Percentiles rank a stretch among this genome's conserved stretches.
phyloP scores from a whole-genome alignment of 2,329 filamentous ascomycete genomes.

The Fonsecaea nubica region DNA sequence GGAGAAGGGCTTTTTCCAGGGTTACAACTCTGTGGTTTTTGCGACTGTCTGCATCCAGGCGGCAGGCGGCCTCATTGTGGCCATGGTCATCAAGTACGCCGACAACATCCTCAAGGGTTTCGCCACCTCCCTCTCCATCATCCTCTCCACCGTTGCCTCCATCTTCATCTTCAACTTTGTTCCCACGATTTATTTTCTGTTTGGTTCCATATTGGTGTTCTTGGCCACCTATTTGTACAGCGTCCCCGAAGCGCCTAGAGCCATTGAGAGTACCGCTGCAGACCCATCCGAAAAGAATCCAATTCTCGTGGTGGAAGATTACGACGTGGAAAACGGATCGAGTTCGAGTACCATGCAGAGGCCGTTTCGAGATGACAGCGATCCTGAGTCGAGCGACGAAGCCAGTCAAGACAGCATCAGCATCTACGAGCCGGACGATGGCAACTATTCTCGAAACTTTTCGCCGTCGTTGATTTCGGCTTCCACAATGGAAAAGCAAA shows the following conservation, averaged over 20 bases:
- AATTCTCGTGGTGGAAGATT: slow-evolving; percentile 30
- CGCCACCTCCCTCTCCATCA: slow-evolving; percentile 87
- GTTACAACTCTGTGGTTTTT: slow-evolving; percentile 94
- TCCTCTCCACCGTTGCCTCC: slow-evolving; percentile 84
- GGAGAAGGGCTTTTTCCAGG: slow-evolving; percentile 86
- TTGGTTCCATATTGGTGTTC: slow-evolving; percentile 80
- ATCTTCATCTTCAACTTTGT: slow-evolving; percentile 81
- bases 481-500: slow-evolving; percentile 23
- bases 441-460: slow-evolving; percentile 31
- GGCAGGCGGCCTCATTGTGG: slow-evolving; percentile 80
- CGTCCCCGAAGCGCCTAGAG: slow-evolving; percentile 45
- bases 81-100: slow-evolving; percentile 79
- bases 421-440: slow-evolving; percentile 30
- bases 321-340: slow-evolving; percentile 21
- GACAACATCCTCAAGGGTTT: slow-evolving; percentile 94
- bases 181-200: slow-evolving; percentile 67
- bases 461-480: slow-evolving; percentile 31
- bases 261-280: slow-evolving; percentile 19
- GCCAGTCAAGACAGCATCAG: slow-evolving; percentile 17
- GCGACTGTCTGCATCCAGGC: slow-evolving; percentile 81
- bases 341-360: background rate
- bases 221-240: slow-evolving; percentile 86
- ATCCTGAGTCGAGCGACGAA: slow-evolving; percentile 43
- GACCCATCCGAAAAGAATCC: slow-evolving; percentile 29
- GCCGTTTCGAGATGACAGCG: slow-evolving; percentile 34